A percentile compares a stretch with the other conserved stretches of the same genome.
These are phyloP conservation scores for Plasmodium gonderi DNA, from an alignment of 169 alveolate species.

Conservation along the genomic window DNA sequence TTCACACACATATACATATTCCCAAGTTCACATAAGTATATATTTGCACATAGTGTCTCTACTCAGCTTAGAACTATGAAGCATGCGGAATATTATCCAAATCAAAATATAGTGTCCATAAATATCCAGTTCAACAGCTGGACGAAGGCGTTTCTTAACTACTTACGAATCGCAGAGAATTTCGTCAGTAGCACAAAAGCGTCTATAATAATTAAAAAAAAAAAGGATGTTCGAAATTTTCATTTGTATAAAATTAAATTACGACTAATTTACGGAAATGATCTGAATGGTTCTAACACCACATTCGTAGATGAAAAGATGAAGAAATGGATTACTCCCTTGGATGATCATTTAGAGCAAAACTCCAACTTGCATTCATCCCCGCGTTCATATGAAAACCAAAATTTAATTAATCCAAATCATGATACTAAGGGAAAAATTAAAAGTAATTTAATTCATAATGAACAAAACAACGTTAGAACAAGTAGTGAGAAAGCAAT, in stretches of 20 bases:
- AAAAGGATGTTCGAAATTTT: conserved; percentile 8
- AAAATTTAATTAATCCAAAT: background rate
- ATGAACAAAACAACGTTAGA: background rate
- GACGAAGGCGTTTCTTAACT: conserved; percentile 28
- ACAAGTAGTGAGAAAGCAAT: background rate
- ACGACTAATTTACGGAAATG: conserved; percentile 5
- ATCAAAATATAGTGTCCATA: conserved; percentile 55
- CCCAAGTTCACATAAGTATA: background rate
- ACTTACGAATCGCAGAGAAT: conserved; percentile 13
- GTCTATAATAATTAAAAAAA: conserved; percentile 27
- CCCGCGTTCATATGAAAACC: background rate
- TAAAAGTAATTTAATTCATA: background rate
- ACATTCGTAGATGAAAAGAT: background rate
- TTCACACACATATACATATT: background rate
- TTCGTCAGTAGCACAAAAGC: conserved; percentile 16
- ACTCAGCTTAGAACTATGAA: conserved; percentile 10
- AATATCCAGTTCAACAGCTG: conserved; percentile 6
- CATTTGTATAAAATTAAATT: conserved; percentile 46
- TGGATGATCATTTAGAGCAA: background rate
- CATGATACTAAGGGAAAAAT: background rate
- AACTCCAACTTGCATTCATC: background rate
- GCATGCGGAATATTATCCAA: conserved; percentile 59
- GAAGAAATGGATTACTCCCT: background rate
- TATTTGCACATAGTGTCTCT: background rate
- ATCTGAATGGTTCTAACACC: background rate